Base-by-base conservation (phyloP, 306 rosid genomes). In the Sesbania bispinosa region DNA sequence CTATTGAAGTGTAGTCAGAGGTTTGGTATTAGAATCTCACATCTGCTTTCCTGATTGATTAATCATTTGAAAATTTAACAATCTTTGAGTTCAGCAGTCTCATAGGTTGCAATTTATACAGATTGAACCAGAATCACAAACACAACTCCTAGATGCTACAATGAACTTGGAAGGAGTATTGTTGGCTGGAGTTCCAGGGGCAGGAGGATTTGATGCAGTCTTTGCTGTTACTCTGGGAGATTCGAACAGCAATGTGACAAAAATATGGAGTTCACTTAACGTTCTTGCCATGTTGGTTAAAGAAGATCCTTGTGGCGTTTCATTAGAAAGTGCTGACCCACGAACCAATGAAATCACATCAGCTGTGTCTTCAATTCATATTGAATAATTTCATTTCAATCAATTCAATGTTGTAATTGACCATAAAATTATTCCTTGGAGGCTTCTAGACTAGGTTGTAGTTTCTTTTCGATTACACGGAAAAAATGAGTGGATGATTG, bases 131-230 rank as follows among this genome's bases (percentile, higher is more conserved):
- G 91, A 89, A 53, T 86, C 96, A 35, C 99, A 91, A 81, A 89
- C 96, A 50, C 86, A 16, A 59, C 97, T 94, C 83, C 73, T 94
- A 77, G 89, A 94, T 61, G 81, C 93, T 51, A 89, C 97, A 21
- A 80, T 89, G 95, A 85, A 84, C 74, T 83, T 89, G 92, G 99
- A 90, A 86, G 99, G 99, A 53, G 90, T 94, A 32, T 65, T 94
- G 80, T 80, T 94, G 75, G 96, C 97, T 54, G 99, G 99, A 77
- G 97, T 94, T 81, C 99, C 99, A 24, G 99, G 98, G 65, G 97
- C 97, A 30, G 99, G 99, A 79, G 99, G 99, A 72, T 94, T 82
- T 51, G 99, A 94, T 84, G 99, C 99, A 0, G 82, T 94, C 63
- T 94, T 91, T 43, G 90, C 95, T 10, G 96, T 94, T 69, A 86